These are phyloP conservation scores for Madurella mycetomatis DNA, from an alignment of 2,329 filamentous ascomycete genomes.

Conservation along the genomic window DNA sequence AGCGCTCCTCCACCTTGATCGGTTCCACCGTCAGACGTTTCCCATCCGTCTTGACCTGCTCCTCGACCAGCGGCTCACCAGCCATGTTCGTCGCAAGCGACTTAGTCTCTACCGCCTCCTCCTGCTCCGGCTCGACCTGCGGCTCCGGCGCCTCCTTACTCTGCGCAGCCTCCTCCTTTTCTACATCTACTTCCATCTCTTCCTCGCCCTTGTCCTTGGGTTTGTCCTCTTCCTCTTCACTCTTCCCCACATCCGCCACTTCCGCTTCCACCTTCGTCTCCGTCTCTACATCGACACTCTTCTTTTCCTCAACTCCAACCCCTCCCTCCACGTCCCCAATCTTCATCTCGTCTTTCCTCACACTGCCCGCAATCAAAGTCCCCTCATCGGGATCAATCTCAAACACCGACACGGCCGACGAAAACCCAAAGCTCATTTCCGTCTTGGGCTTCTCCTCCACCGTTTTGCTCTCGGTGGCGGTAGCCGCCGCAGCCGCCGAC, in stretches of 20 bases:
- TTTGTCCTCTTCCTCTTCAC: conserved; percentile 1
- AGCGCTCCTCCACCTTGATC: conserved; percentile 17
- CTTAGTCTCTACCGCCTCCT: conserved; percentile 27
- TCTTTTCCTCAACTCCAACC: background rate
- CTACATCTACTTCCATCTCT: background rate
- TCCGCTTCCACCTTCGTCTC: background rate
- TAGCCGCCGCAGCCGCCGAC: conserved; percentile 27
- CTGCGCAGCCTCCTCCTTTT: background rate
- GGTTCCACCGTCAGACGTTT: conserved; percentile 17
- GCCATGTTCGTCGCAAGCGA: conserved; percentile 40
- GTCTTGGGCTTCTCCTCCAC: conserved; percentile 29
- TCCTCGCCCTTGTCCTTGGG: conserved; percentile 8
- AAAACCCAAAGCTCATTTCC: conserved; percentile 42
- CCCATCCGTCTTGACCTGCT: conserved; percentile 32
- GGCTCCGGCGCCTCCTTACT: background rate
- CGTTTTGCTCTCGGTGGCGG: background rate
- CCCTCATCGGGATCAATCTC: conserved; percentile 50
- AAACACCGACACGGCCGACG: conserved; percentile 45
- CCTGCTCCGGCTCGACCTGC: conserved; percentile 12
- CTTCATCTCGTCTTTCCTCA: conserved; percentile 21
- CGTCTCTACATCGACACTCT: background rate
- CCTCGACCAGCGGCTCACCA: conserved; percentile 41
- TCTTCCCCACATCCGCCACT: background rate
- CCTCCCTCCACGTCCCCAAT: conserved; percentile 7
- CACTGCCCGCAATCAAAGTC: conserved; percentile 35